Base-by-base conservation (phyloP, 352 stramenopile genomes). In the Pythium dissotocum region DNA sequence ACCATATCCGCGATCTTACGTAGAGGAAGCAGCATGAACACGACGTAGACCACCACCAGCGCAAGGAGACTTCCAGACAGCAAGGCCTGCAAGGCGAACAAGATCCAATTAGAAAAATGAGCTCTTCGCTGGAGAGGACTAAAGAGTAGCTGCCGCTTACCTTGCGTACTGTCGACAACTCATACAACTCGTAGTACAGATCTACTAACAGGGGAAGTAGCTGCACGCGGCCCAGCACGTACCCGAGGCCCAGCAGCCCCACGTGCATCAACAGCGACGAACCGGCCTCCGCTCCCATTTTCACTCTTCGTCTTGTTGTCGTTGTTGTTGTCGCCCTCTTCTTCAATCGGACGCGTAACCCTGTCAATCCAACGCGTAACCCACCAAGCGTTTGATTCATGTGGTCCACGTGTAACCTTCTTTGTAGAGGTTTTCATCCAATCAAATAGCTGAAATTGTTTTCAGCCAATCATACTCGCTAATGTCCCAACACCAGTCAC, bases 251-350 rank as follows among this genome's bases (percentile, higher is more conserved):
- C 35, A 94, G 53, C 46, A 94, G 70, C 56, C 68, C 80, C 36
- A 85, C 80, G 54, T 89, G 82, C 36, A 85, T 66, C n/a, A 94
- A 63, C 70, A 94, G 61, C 58, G 81, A 90, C 58, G 77, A 79
- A 32, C 77, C 77, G 8, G 76, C 70, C 55, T 82, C 73, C 2
- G 76, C 72, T 1, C 76, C 76, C 76, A 83, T 83, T 12, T 30
- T 67, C n/a, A 30, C 9, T 46, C 61, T 40, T 28, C 33, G 21
- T 33, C 42, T 52, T 58, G 42, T 51, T 40, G 18, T 44, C 21
- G 30, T 53, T n/a, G 8, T 2, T 46, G 30, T 12, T 46, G 53
- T 57, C 51, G 51, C 38, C 16, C 18, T 2, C 16, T 53, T 30
- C 7, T 5, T 62, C 62, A 62, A 68, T 58, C 62, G 42, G 48